Evolutionary conservation across 148 eudicot species (phyloP).

Genomic region (Nepenthes gracilis): DNA sequence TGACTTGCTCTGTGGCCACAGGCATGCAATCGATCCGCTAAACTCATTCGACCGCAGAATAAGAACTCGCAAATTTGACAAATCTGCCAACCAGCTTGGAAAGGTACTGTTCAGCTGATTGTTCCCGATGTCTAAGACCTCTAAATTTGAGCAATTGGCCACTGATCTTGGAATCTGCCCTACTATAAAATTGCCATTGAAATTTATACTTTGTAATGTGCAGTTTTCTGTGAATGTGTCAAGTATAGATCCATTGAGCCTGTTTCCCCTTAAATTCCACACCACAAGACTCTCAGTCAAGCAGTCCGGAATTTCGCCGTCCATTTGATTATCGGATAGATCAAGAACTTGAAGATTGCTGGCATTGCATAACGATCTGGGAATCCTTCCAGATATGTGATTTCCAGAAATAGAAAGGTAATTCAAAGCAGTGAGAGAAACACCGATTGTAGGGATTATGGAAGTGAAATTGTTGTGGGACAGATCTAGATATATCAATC

Average conservation of each 20-base stretch:
- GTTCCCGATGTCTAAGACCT: constrained; percentile 33
- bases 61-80: constrained; percentile 32
- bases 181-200: constrained; percentile 22
- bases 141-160: constrained; percentile 20
- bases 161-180: constrained; percentile 43
- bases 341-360: constrained; percentile 26
- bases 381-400: constrained; percentile 20
- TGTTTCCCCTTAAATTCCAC: constrained; percentile 26
- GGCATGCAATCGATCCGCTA: constrained; percentile 15
- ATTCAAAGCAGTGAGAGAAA: not conserved
- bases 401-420: constrained; percentile 25
- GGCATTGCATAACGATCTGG: constrained; percentile 24
- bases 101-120: constrained; percentile 26
- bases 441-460: constrained; percentile 14
- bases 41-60: constrained; percentile 36
- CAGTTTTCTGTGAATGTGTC: constrained; percentile 17
- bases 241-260: constrained; percentile 15
- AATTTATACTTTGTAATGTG: constrained; percentile 21
- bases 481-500: constrained; percentile 20
- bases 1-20: not conserved
- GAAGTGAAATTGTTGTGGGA: constrained; percentile 22
- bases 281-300: constrained; percentile 9
- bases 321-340: constrained; percentile 23
- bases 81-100: constrained; percentile 29
- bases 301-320: constrained; percentile 21